phyloP scores from a whole-genome alignment of 2,329 filamentous ascomycete species.

The Cladophialophora psammophila region DNA sequence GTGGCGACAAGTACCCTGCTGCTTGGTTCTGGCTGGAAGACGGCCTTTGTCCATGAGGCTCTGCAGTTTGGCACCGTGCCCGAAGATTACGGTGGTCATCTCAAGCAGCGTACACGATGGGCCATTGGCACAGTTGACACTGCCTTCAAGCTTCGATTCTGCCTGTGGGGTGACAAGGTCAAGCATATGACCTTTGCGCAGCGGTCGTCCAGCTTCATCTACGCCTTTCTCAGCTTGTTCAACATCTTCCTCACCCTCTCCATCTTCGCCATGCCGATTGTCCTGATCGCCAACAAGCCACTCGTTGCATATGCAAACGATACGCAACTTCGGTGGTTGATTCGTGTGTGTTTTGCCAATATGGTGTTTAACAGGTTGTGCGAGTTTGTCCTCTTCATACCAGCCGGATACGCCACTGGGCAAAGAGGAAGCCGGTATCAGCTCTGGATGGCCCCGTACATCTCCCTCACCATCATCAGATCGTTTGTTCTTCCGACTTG shows the following conservation, averaged over 20 bases:
- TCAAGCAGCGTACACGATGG: conserved; percentile 51
- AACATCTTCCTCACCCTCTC: conserved; percentile 63
- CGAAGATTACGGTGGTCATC: conserved; percentile 47
- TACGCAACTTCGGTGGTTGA: conserved; percentile 65
- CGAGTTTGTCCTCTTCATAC: conserved; percentile 66
- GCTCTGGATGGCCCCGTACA: conserved; percentile 70
- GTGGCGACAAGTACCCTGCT: conserved; percentile 43
- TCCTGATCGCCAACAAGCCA: conserved; percentile 63
- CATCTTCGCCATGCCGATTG: conserved; percentile 66
- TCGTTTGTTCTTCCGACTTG: conserved; percentile 66
- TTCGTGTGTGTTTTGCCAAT: conserved; percentile 63
- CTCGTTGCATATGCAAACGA: conserved; percentile 64
- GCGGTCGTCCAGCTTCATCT: conserved; percentile 66
- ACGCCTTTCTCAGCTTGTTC: conserved; percentile 63
- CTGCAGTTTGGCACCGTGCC: conserved; percentile 47
- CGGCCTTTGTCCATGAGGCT: conserved; percentile 42
- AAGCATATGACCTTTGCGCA: conserved; percentile 63
- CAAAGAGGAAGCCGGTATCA: conserved; percentile 64
- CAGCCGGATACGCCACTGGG: conserved; percentile 66
- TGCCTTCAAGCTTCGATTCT: conserved; percentile 67
- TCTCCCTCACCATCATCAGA: conserved; percentile 64
- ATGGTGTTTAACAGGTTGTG: conserved; percentile 62
- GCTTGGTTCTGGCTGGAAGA: conserved; percentile 44
- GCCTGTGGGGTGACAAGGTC: conserved; percentile 62
- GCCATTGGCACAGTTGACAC: conserved; percentile 62